phyloP scores from a whole-genome alignment of 805 yeast species.

The Yamadazyma akitaensis region DNA sequence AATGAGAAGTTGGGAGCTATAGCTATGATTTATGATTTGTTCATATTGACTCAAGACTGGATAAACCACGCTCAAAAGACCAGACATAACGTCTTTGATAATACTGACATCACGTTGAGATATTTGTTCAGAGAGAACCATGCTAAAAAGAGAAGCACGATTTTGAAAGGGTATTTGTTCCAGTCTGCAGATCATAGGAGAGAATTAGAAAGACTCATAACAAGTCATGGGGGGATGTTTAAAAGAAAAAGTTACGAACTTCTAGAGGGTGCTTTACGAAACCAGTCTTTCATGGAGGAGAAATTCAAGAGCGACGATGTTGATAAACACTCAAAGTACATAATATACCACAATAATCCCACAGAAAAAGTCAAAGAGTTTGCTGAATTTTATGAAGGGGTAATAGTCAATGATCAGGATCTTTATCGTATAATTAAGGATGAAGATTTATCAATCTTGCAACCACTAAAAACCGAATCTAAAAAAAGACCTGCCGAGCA shows the following conservation, averaged over 20 bases:
- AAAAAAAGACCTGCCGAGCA: constrained; percentile 1
- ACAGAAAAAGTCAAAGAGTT: constrained; percentile 1
- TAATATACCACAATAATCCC: constrained; percentile 5
- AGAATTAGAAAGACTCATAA: background rate
- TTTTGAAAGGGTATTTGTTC: background rate
- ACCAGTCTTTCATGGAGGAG: constrained; percentile 5
- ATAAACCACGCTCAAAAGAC: background rate
- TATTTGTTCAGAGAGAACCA: constrained; percentile 4
- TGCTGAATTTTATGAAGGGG: constrained; percentile 4
- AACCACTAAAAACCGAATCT: background rate
- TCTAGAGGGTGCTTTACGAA: constrained; percentile 2
- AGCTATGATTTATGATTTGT: constrained; percentile 5
- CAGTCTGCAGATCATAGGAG: constrained; percentile 4
- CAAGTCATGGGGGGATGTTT: constrained; percentile 4
- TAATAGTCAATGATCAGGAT: constrained; percentile 1
- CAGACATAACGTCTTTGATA: background rate
- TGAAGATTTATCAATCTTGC: background rate
- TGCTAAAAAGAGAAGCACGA: background rate
- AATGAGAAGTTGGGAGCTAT: constrained; percentile 1
- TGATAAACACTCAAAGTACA: background rate
- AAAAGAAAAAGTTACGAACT: constrained; percentile 2
- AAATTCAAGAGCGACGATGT: constrained; percentile 2
- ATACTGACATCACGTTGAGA: constrained; percentile 3
- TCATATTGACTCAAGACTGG: constrained; percentile 9
- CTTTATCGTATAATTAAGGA: constrained; percentile 5